Evolutionary conservation across 352 stramenopile genomes (phyloP), one percentile per base, ranked within the genome.

Genomic region (Phytophthora sojae): DNA sequence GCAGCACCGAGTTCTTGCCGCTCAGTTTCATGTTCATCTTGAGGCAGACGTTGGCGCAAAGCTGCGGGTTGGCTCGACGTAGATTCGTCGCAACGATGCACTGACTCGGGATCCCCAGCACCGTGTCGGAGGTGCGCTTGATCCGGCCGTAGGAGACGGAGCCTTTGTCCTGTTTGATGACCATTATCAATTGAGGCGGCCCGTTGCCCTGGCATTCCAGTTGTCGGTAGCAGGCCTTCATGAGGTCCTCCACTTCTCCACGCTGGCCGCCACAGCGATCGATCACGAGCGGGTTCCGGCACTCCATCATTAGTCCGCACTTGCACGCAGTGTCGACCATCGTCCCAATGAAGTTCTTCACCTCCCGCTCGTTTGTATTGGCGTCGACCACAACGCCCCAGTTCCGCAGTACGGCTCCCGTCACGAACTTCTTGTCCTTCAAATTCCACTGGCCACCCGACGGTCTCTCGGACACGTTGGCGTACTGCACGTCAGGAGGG

Each of bases 1-100:
- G 57, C 15, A 92, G 42, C 2, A 86, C 67, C 9, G 83, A 77
- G 69, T 93, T 94, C 59, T 91, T 77, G 8, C 87, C 85, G 26
- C 64, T 79, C 39, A 94, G 56, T 61, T 94, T 94, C 71, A 86
- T 76, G 68, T 94, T 93, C 21, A 94, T 85, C 71, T 92, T 90
- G 6, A 91, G 53, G 0, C 79, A 81, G 1, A 95, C 60, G 57
- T 95, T 95, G 0, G 67, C 77, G 23, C 82, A 80, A 39, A 91
- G 90, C 58, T 88, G 81, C 1, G 57, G 54, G 19, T 85, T 83
- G 9, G 69, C 60, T 39, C 76, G 79, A 0, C 37, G 15, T 3
- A 92, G 44, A 50, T 87, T 81, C 17, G 73, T 65, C 0, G 71
- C 65, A 2, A 90, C 73, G 25, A 94, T 80, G 52, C 85, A 93